Conservation (phyloP, 805 yeast species). For the Cyberlindnera japonica region DNA sequence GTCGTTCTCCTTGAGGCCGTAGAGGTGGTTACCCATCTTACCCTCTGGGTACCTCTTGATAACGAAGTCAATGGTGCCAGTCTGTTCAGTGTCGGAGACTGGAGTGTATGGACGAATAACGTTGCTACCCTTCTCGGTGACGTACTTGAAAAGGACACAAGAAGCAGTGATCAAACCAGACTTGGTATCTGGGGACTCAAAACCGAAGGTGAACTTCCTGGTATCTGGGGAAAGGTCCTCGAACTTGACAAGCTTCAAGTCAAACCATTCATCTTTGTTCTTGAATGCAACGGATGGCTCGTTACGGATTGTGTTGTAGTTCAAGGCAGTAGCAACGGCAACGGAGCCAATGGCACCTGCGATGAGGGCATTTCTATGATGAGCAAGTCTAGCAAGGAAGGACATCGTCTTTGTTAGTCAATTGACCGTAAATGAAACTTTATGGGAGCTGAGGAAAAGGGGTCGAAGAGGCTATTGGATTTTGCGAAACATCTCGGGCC, state of each 20-base stretch:
- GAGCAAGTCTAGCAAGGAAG: constrained; percentile 25
- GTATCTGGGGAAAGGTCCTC: constrained; percentile 57
- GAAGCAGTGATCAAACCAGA: constrained; percentile 82
- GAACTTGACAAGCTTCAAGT: constrained; percentile 51
- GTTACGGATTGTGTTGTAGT: constrained; percentile 30
- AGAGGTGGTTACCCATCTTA: constrained; percentile 74
- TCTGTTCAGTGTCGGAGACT: constrained; percentile 58
- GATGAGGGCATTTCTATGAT: constrained; percentile 18
- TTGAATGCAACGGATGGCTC: constrained; percentile 47
- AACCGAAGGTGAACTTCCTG: constrained; percentile 64
- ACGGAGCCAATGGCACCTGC: constrained; percentile 47
- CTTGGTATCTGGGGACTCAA: constrained; percentile 60
- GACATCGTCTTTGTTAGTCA: constrained; percentile 22
- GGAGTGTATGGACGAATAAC: constrained; percentile 86
- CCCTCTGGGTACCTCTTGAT: constrained; percentile 85
- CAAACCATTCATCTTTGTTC: constrained; percentile 69
- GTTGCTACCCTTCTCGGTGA: constrained; percentile 76
- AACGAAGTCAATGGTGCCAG: constrained; percentile 75
- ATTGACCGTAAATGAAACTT: neutral
- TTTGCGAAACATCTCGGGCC: too few species aligned
- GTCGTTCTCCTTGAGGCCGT: constrained; percentile 69
- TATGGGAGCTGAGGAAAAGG: too few species aligned
- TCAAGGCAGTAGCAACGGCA: constrained; percentile 34
- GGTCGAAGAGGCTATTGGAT: too few species aligned
- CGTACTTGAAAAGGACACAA: constrained; percentile 73